Conservation (phyloP, 2,329 filamentous ascomycete species). For the Trichoderma sp. region DNA sequence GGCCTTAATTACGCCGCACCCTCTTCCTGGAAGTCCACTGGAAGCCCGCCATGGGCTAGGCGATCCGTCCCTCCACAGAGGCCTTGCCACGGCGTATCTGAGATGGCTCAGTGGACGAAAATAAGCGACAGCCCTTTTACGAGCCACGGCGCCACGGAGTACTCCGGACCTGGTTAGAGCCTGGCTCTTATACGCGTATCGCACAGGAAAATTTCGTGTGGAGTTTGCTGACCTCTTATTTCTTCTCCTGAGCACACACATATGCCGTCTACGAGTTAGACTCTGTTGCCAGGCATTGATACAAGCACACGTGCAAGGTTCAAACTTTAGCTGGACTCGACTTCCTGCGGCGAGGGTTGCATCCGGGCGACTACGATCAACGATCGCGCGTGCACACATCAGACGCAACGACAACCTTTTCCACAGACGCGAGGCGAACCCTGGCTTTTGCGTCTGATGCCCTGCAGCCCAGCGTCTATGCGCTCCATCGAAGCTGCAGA, state of each 20-base stretch:
- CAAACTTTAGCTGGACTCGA: not conserved
- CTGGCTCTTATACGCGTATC: constrained; percentile 3
- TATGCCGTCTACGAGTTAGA: not conserved
- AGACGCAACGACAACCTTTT: not conserved
- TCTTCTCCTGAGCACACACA: not conserved
- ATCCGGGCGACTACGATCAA: not conserved
- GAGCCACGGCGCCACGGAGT: not conserved
- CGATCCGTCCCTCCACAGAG: constrained; percentile 9
- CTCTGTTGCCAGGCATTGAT: not conserved
- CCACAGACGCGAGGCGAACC: not conserved
- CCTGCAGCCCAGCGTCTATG: not conserved
- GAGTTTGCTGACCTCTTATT: not conserved
- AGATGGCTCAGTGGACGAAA: not conserved
- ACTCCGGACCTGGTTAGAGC: constrained; percentile 9
- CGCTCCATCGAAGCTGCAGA: not conserved
- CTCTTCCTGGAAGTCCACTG: not conserved
- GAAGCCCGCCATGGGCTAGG: not conserved
- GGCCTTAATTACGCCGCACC: constrained; percentile 3
- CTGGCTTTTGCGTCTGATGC: not conserved
- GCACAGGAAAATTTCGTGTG: not conserved
- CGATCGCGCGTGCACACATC: not conserved
- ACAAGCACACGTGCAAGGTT: not conserved
- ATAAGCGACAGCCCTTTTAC: constrained; percentile 2
- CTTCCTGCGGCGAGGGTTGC: not conserved
- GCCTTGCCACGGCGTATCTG: not conserved